Evolutionary conservation across 306 rosid species (phyloP), one percentile per base, ranked within the genome.

Genomic region (Begonia peltatifolia): DNA sequence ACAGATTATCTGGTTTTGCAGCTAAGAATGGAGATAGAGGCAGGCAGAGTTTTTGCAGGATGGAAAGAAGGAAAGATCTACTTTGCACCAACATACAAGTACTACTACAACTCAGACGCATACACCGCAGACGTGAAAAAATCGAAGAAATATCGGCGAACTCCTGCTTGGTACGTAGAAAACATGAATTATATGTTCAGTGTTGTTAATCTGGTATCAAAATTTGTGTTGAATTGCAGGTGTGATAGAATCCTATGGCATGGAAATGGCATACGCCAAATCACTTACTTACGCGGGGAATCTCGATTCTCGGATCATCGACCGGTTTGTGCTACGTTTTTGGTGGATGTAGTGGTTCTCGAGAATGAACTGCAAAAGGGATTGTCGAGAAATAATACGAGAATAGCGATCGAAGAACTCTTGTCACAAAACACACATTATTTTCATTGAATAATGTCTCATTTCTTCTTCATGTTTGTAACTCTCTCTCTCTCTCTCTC

Each of bases 261-360:
- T 7, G 99, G 99, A 70, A 71, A 79, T 74, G 99, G 99, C 60
- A 70, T 92, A 59, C 74, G 38, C 50, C 99, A 92, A 50, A 56
- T 92, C 73, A 83, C 87, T 38, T 92, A 92, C 59, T 93, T 86
- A 59, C 88, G 99, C 41, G 96, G 99, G 13, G 99, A 92, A 61
- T 86, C 99, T 9, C 81, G 79, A 46, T 92, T 92, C 78, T 92
- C 99, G 2, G 99, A 92, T 76, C 99, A 92, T 58, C 79, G 99
- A 63, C 96, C 96, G 54, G 99, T 92, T 60, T 87, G 77, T 51
- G 67, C 95, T 47, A 61, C 81, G 16, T 92, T 92, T 63, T 52
- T 71, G 64, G 96, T 87, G 14, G 95, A 86, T 72, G 88, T 86
- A 5, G 94, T 83, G 71, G 80, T 88, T 52, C 43, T 81, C 4